These are phyloP conservation scores for Sporothrix brunneoviolacea DNA, from an alignment of 2,329 filamentous ascomycete genomes.

Conservation along the genomic window DNA sequence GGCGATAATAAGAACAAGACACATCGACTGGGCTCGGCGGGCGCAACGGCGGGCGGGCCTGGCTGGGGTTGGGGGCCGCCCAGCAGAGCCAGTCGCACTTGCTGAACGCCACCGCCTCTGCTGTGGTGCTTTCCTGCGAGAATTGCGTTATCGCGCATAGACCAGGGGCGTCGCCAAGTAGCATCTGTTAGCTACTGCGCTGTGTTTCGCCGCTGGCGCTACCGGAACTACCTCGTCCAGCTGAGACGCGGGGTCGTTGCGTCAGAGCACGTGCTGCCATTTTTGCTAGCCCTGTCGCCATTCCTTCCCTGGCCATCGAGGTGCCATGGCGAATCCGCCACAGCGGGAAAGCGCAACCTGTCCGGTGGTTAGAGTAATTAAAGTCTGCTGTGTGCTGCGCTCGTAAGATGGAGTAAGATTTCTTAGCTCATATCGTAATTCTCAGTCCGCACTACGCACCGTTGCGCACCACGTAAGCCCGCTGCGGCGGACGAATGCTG, in stretches of 20 bases:
- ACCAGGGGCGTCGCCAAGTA: not conserved
- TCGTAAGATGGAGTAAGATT: no score
- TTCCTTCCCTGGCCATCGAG: slow-evolving; percentile 3
- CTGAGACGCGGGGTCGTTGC: not conserved
- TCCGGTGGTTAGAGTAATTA: no score
- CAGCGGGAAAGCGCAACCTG: not conserved
- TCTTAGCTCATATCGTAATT: no score
- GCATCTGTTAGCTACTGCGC: not conserved
- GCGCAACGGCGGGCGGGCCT: no score
- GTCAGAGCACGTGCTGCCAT: slow-evolving; percentile 7
- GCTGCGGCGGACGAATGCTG: no score
- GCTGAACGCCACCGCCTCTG: slow-evolving; percentile 11
- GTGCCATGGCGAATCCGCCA: slow-evolving; percentile 8
- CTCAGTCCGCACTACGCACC: no score
- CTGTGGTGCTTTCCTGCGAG: slow-evolving; percentile 10
- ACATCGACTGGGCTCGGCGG: not conserved
- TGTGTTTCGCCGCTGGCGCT: not conserved
- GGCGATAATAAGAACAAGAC: not conserved
- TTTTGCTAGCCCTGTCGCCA: not conserved
- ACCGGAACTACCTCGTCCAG: not conserved
- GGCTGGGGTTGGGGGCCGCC: not conserved
- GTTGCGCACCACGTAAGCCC: no score
- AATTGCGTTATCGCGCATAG: slow-evolving; percentile 13
- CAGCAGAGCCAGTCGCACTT: slow-evolving; percentile 12
- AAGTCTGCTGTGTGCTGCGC: no score